phyloP scores from a whole-genome alignment of 179 eudicot genomes.

The Carnegiea gigantea region DNA sequence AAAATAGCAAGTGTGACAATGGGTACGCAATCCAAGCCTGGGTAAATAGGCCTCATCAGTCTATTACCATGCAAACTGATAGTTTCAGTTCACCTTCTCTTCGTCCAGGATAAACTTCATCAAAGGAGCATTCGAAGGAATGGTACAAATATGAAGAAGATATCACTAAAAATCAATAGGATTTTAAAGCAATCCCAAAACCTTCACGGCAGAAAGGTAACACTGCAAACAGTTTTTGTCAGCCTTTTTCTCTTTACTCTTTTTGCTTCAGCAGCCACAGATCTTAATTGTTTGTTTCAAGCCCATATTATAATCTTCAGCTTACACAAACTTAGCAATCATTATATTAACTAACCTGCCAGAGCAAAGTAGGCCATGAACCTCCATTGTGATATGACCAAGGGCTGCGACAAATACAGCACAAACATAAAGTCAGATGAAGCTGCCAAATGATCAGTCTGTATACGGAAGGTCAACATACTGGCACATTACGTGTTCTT shows the following conservation, averaged over 20 bases:
- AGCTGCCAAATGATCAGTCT: background rate
- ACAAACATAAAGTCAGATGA: slow-evolving; percentile 10
- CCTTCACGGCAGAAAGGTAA: no score
- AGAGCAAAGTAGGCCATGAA: slow-evolving; percentile 95
- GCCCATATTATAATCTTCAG: background rate
- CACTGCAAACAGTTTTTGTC: no score
- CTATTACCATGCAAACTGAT: no score
- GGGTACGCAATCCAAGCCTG: no score
- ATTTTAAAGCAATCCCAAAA: no score
- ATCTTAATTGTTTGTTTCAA: background rate
- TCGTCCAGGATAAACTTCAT: no score
- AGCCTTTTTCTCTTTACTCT: background rate
- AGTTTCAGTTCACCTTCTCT: no score
- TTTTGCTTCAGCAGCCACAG: background rate
- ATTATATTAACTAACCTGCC: slow-evolving; percentile 69
- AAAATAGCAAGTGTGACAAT: no score
- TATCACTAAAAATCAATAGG: no score
- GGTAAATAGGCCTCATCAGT: no score
- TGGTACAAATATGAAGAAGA: no score
- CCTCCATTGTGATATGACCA: slow-evolving; percentile 98
- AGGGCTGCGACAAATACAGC: slow-evolving; percentile 51
- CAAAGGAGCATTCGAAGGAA: no score
- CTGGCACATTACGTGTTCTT: slow-evolving; percentile 71
- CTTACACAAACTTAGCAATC: background rate
- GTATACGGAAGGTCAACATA: slow-evolving; percentile 5